Evolutionary conservation across 2,329 filamentous ascomycete genomes (phyloP).

Genomic region (Aspergillus aculeatinus): DNA sequence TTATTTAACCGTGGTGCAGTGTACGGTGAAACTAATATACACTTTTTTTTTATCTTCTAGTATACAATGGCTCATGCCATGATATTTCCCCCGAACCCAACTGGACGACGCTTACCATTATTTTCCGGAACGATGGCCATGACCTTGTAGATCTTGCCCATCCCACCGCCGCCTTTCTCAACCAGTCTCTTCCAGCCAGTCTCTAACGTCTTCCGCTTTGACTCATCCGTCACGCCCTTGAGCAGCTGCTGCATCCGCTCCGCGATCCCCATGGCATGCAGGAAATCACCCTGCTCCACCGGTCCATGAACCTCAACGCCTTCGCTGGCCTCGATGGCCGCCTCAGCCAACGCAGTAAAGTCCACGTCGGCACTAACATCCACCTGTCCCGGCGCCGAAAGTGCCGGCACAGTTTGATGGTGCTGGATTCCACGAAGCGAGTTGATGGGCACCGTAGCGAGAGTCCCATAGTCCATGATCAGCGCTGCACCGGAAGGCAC

Average conservation of each 20-base stretch:
- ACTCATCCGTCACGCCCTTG: constrained; percentile 49
- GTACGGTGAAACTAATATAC: not conserved
- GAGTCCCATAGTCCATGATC: constrained; percentile 92
- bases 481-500: constrained; percentile 78
- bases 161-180: constrained; percentile 77
- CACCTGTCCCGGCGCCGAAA: constrained; percentile 74
- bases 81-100: constrained; percentile 80
- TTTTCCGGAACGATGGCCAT: constrained; percentile 87
- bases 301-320: constrained; percentile 91
- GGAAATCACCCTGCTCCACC: constrained; percentile 77
- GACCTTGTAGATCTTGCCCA: constrained; percentile 94
- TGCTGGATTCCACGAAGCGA: constrained; percentile 83
- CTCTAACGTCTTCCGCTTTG: constrained; percentile 63
- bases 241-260: constrained; percentile 71
- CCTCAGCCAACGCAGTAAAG: constrained; percentile 81
- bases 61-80: constrained; percentile 6
- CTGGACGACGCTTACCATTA: constrained; percentile 69
- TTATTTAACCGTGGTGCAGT: too few species aligned
- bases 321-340: constrained; percentile 70
- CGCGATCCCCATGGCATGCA: constrained; percentile 77
- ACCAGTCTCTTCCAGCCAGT: constrained; percentile 77
- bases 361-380: constrained; percentile 94
- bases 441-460: constrained; percentile 76
- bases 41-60: not conserved
- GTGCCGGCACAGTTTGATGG: constrained; percentile 75